Evolutionary conservation across 257 asterid species (phyloP), one percentile per base, ranked within the genome.

Genomic region (Ballota nigra): DNA sequence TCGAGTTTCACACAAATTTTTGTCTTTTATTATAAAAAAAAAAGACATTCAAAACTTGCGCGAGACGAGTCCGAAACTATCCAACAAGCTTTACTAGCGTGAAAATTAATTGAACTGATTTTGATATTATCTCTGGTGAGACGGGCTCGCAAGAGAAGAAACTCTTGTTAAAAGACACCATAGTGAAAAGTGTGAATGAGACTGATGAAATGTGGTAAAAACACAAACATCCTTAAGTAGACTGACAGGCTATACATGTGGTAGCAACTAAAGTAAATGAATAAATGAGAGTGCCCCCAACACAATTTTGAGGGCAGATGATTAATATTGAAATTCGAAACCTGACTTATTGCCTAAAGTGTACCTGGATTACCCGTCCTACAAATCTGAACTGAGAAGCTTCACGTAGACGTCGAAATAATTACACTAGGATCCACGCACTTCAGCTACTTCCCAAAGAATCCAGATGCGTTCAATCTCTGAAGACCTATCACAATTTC

Each of bases 191-290:
- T 3, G 41, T 12, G 1, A 13, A 22, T 23, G 59, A 29, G 20
- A 60, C 76, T 34, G 12, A 20, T 7, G 13, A 57, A 28, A n/a
- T 67, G 69, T 45, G 52, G 20, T 47, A 20, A 8, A 28, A 58
- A 23, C 45, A 56, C 40, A 2, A 66, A 56, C 26, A 29, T 18
- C 61, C 68, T 73, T n/a, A 13, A 53, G 23, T 36, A 26, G 34
- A 31, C 34, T 36, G 43, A 36, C 16, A 0, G 18, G 8, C 60
- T 63, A 45, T 69, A 79, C 79, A 78, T 47, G 19, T 11, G 75
- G 40, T 60, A 70, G 20, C 49, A 51, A 49, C 64, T 19, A 74
- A n/a, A 70, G 75, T 60, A 69, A 79, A 41, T 15, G 41, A 79
- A 63, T 34, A 53, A 60, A 71, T 57, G 40, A 64, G 19, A 38